These are phyloP conservation scores for Lactarius evosmus DNA, from an alignment of 768 basidiomycete genomes.

Conservation along the genomic window DNA sequence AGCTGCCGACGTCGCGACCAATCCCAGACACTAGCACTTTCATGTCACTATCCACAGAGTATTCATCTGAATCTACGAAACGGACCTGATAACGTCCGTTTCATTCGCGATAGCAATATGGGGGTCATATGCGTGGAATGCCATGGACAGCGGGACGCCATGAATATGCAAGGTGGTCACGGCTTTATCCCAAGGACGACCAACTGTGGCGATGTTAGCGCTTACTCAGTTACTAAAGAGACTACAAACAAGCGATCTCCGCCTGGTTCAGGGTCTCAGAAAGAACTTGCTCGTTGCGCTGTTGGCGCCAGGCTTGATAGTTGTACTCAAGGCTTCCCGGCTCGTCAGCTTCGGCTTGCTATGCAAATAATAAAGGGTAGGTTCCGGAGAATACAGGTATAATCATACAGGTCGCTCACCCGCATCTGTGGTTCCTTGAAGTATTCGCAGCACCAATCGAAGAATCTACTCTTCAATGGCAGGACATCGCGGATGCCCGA, in stretches of 20 bases:
- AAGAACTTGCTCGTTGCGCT: constrained; percentile 80
- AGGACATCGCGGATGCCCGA: constrained; percentile 78
- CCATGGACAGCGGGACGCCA: constrained; percentile 68
- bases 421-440: constrained; percentile 99
- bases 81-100: constrained; percentile 78
- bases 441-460: constrained; percentile 95
- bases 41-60: constrained; percentile 15
- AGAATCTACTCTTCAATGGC: constrained; percentile 88
- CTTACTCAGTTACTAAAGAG: constrained; percentile 7
- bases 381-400: neutral
- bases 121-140: constrained; percentile 90
- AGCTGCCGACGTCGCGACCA: constrained; percentile 81
- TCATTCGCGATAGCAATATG: constrained; percentile 87
- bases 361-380: constrained; percentile 26
- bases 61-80: constrained; percentile 14
- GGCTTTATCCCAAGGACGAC: constrained; percentile 66
- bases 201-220: constrained; percentile 42
- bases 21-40: constrained; percentile 75
- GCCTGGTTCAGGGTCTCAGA: constrained; percentile 67
- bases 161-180: constrained; percentile 60
- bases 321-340: constrained; percentile 93
- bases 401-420: constrained; percentile 45
- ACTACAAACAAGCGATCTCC: constrained; percentile 63
- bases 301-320: constrained; percentile 91
- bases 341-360: constrained; percentile 95